Percentiles rank a stretch among this genome's conserved stretches.
phyloP scores from a whole-genome alignment of 306 rosid species.

The Malus orientalis region DNA sequence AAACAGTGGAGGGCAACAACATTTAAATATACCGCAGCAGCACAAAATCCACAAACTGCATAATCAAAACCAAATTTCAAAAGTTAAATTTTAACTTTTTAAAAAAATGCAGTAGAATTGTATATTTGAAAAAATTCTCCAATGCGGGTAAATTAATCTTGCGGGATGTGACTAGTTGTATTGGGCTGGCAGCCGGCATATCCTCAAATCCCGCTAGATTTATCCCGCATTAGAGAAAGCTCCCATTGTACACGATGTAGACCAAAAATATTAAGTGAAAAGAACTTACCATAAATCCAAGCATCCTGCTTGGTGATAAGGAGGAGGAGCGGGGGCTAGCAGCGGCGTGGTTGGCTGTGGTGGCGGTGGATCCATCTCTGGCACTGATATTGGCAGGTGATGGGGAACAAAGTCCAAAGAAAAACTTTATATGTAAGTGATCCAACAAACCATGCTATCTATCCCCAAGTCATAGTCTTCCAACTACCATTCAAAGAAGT shows the following conservation, averaged over 20 bases:
- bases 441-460: slow-evolving; percentile 10
- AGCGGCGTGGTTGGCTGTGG: slow-evolving; percentile 34
- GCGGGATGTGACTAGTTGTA: background rate
- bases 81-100: background rate
- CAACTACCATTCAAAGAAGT: slow-evolving; percentile 64
- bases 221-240: background rate
- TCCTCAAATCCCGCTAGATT: background rate
- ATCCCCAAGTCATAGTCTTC: slow-evolving; percentile 22
- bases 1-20: slow-evolving; percentile 70
- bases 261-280: background rate
- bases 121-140: background rate
- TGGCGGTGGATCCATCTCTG: slow-evolving; percentile 45
- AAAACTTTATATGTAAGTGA: slow-evolving; percentile 2
- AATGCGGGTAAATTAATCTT: background rate
- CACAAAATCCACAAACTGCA: slow-evolving; percentile 69
- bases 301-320: slow-evolving; percentile 37
- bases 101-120: background rate
- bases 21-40: slow-evolving; percentile 63
- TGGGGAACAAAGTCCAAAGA: background rate
- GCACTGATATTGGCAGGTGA: background rate
- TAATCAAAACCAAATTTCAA: background rate
- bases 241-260: background rate
- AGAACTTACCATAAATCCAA: slow-evolving; percentile 44
- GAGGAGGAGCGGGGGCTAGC: slow-evolving; percentile 40
- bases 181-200: background rate